Base-by-base conservation (phyloP, 2,329 filamentous ascomycete genomes). In the Fusarium haematococcum region DNA sequence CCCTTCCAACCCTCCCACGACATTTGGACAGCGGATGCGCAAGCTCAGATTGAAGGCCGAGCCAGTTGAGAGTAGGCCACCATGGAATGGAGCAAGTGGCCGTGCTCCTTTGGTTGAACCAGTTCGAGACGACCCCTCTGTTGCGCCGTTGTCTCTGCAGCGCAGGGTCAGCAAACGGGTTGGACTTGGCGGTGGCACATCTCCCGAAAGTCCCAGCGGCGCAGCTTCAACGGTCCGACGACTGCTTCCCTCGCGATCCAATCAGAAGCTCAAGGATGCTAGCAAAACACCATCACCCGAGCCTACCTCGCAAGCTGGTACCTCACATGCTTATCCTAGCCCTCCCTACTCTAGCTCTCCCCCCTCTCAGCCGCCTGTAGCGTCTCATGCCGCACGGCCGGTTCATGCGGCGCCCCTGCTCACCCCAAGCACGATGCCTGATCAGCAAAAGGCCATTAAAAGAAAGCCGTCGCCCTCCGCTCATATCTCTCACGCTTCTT, bases 41-140 rank as follows among this genome's bases (percentile, higher is more conserved):
- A 77, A 81, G 33, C 68, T 81, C 45, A 79, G 82, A 82, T 75
- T 82, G 78, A 72, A 84, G 78, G 81, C 74, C 77, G 84, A 77
- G 73, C 80, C 76, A 70, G 32, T 85, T 63, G 85, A 87, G 30
- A 84, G 79, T 61, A 85, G 87, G 25, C 90, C 91, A 6, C 87
- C 91, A 67, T 95, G 93, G 93, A 92, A 91, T 77, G 93, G 93
- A 20, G 90, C 91, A 41, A 94, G 91, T 79, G 93, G 93, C 32
- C 89, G 93, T 73, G 87, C 88, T 48, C 85, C 89, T 39, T 86
- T 94, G 65, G 88, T 93, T 37, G 87, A 88, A 52, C 91, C 92
- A 5, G 88, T 94, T 41, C 88, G 86, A 78, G 92, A 94, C 79
- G 89, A 90, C 39, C 84, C 84, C 48, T 83, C 85, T 68, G 88